Evolutionary conservation across 2,329 filamentous ascomycete species (phyloP), one percentile per base, ranked within the genome.

Genomic region (Chaetomiaceae sp.): DNA sequence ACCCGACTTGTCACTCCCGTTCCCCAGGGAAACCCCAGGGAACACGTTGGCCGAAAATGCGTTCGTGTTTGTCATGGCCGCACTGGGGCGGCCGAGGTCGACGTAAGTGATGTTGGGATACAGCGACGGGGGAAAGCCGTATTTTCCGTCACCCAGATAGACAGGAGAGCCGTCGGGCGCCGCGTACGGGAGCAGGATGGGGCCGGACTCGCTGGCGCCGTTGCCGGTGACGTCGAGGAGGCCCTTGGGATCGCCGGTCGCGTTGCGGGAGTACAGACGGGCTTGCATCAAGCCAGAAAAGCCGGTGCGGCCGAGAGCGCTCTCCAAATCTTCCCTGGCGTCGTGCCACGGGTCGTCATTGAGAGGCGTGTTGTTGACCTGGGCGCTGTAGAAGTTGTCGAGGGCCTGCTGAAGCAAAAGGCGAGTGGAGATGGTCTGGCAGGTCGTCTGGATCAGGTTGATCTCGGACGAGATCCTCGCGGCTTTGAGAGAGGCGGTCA

Each of bases 401-500:
- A 86, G 65, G 5, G 77, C 73, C 14, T 70, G 51, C 60, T 86
- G 82, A 16, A 86, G 68, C 19, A 85, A 64, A 17, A 85, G 66
- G 53, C 83, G 74, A 0, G 87, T 90, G 6, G 85, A 75, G 39
- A 93, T 85, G 48, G 86, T 85, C 49, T 77, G 75, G 63, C 84
- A 86, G 53, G 83, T 85, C 27, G 86, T 86, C 69, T 90, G 81
- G 58, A 95, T 81, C 45, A 96, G 77, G 45, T 88, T 76, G 49
- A 96, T 78, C 64, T 89, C 87, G 46, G 88, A 85, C 5, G 86
- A 76, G 56, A 96, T 78, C 64, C 92, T 86, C 25, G 87, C 83
- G 17, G 90, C 86, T 68, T 96, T 96, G 64, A 96, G 82, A 3
- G 87, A 90, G 6, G 91, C 91, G 1, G 89, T 89, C 55, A 96